Percentiles rank a stretch among this genome's conserved stretches.
Evolutionary conservation across 1,284 basidiomycete genomes (phyloP).

Genomic region (Agroathelia rolfsii): DNA sequence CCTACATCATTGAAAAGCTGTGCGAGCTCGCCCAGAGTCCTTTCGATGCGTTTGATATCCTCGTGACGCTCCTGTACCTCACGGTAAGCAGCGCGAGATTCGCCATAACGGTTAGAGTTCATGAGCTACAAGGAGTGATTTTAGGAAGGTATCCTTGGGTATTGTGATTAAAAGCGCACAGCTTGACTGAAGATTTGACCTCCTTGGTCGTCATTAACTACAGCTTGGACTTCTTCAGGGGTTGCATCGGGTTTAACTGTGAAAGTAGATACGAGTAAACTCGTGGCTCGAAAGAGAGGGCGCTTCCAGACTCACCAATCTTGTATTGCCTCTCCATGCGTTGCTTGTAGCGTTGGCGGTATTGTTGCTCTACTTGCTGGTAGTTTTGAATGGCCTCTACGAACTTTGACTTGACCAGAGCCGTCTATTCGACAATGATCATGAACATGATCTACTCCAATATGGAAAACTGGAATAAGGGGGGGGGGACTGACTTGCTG

Average conservation of each 20-base stretch:
- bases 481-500: constrained; percentile 51
- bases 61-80: constrained; percentile 96
- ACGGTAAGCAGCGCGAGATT: constrained; percentile 84
- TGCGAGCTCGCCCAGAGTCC: constrained; percentile 86
- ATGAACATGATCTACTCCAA: constrained; percentile 2
- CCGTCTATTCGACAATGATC: constrained; percentile 37
- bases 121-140: constrained; percentile 47
- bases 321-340: constrained; percentile 93
- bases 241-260: constrained; percentile 91
- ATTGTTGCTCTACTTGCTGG: constrained; percentile 89
- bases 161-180: constrained; percentile 33
- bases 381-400: constrained; percentile 80
- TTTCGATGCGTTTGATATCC: constrained; percentile 92
- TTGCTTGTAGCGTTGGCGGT: constrained; percentile 88
- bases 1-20: constrained; percentile 90
- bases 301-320: constrained; percentile 58
- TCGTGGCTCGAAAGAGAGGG: constrained; percentile 3
- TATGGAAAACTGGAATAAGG: constrained; percentile 1
- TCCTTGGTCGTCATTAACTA: constrained; percentile 77
- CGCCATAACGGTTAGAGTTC: constrained; percentile 85
- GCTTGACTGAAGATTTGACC: constrained; percentile 94
- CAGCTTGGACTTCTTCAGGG: constrained; percentile 81
- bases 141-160: neutral
- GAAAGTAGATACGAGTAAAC: constrained; percentile 7
- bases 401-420: constrained; percentile 72